A percentile compares a stretch with the other conserved stretches of the same genome.
Evolutionary conservation across 352 stramenopile genomes (phyloP).

Genomic region (Phytophthora boehmeriae): DNA sequence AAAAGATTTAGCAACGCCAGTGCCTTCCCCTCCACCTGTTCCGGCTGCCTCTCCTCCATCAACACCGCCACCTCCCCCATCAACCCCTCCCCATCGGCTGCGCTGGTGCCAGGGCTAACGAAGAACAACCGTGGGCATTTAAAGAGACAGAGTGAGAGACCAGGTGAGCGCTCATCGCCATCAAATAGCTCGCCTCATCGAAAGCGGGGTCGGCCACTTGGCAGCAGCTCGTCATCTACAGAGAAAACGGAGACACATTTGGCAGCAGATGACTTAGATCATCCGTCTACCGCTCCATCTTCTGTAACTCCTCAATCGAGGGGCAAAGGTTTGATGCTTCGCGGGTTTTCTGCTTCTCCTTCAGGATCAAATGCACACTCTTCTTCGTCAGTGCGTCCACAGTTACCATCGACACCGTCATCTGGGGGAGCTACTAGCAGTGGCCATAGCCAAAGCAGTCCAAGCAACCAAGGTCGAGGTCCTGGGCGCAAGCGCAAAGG

Average conservation of each 20-base stretch:
- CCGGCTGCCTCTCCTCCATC: constrained; percentile 22
- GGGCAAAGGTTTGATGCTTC: constrained; percentile 42
- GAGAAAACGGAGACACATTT: constrained; percentile 14
- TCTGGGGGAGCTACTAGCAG: constrained; percentile 16
- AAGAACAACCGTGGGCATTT: constrained; percentile 16
- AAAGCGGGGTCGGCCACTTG: constrained; percentile 26
- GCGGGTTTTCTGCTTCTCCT: constrained; percentile 35
- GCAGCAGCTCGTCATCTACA: constrained; percentile 18
- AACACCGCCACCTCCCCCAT: constrained; percentile 31
- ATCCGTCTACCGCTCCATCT: constrained; percentile 9
- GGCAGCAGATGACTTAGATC: constrained; percentile 14
- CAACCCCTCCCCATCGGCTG: constrained; percentile 24
- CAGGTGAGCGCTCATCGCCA: constrained; percentile 14
- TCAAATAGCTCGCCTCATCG: constrained; percentile 28
- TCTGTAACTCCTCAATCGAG: constrained; percentile 34
- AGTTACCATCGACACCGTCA: constrained; percentile 43
- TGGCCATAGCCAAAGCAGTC: constrained; percentile 28
- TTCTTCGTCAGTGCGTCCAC: constrained; percentile 38
- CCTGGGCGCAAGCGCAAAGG: constrained; percentile 54
- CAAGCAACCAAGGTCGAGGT: constrained; percentile 8
- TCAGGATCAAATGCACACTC: constrained; percentile 16
- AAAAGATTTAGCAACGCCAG: constrained; percentile 14
- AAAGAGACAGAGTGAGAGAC: constrained; percentile 18
- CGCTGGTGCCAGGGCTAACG: constrained; percentile 10
- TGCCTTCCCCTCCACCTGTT: constrained; percentile 19